Evolutionary conservation across 2,329 filamentous ascomycete species (phyloP).

Genomic region (Ophiocordyceps sinensis): DNA sequence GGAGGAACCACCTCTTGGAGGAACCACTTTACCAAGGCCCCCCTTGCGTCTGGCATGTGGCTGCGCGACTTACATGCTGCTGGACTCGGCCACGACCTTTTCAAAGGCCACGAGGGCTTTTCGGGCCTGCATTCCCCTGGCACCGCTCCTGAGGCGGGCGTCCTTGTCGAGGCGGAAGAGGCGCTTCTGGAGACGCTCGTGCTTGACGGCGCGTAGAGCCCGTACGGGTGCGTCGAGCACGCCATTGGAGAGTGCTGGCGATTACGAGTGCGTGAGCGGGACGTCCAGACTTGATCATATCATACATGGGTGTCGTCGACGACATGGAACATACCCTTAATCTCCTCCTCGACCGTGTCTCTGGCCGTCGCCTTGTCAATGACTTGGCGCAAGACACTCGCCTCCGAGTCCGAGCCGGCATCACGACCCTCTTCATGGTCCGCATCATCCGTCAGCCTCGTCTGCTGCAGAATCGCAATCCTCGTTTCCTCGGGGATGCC

Average conservation of each 20-base stretch:
- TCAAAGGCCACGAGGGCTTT: slow-evolving; percentile 60
- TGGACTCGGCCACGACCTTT: slow-evolving; percentile 45
- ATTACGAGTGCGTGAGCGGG: neutral
- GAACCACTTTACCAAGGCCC: too few relatives aligned
- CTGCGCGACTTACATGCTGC: slow-evolving; percentile 27
- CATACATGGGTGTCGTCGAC: too few relatives aligned
- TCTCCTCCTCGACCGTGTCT: slow-evolving; percentile 44
- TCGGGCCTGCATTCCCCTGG: slow-evolving; percentile 59
- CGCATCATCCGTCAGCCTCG: slow-evolving; percentile 17
- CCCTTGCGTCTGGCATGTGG: too few relatives aligned
- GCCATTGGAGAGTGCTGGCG: slow-evolving; percentile 38
- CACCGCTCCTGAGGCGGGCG: slow-evolving; percentile 58
- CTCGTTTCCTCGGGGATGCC: slow-evolving; percentile 54
- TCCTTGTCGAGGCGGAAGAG: slow-evolving; percentile 60
- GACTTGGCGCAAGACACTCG: slow-evolving; percentile 50
- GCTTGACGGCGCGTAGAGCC: slow-evolving; percentile 45
- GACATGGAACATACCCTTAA: slow-evolving; percentile 29
- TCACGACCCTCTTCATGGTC: slow-evolving; percentile 14
- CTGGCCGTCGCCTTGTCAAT: slow-evolving; percentile 44
- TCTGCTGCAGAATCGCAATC: slow-evolving; percentile 58
- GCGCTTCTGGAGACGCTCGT: slow-evolving; percentile 46
- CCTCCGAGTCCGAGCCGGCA: slow-evolving; percentile 5
- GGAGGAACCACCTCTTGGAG: too few relatives aligned
- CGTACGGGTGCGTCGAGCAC: slow-evolving; percentile 45
- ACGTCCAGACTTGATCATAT: too few relatives aligned